A percentile compares a stretch with the other conserved stretches of the same genome.
These are phyloP conservation scores for Pichia deserticola DNA, from an alignment of 805 yeast species.

Conservation along the genomic window DNA sequence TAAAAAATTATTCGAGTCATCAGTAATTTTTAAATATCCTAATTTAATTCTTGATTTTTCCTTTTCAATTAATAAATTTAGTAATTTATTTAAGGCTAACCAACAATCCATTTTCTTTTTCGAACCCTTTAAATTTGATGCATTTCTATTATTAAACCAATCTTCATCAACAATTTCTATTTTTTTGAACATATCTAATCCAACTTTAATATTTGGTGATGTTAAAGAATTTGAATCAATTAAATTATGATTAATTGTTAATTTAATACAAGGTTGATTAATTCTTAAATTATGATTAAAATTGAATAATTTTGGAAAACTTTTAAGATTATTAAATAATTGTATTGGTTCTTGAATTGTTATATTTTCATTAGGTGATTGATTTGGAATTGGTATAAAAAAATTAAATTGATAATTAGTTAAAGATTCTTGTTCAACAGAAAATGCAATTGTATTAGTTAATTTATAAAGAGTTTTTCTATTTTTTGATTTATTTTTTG, in stretches of 20 bases:
- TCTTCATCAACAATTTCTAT: constrained; percentile 8
- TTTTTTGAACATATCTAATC: constrained; percentile 12
- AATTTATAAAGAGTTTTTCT: constrained; percentile 14
- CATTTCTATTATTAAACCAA: constrained; percentile 10
- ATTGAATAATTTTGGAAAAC: constrained; percentile 1
- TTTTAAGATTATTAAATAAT: background rate
- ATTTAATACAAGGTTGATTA: constrained; percentile 11
- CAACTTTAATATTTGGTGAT: constrained; percentile 10
- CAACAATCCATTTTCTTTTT: constrained; percentile 9
- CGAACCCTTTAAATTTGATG: constrained; percentile 4
- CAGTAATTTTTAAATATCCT: constrained; percentile 14
- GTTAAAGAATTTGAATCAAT: constrained; percentile 10
- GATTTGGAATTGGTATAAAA: constrained; percentile 21
- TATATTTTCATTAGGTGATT: constrained; percentile 11
- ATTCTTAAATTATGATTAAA: constrained; percentile 3
- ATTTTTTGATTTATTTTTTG: background rate
- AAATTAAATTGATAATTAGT: constrained; percentile 16
- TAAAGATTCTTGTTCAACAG: constrained; percentile 14
- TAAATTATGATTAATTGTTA: constrained; percentile 14
- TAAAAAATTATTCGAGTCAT: background rate
- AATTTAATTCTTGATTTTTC: constrained; percentile 14
- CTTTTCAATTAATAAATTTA: constrained; percentile 18
- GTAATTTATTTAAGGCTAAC: constrained; percentile 16
- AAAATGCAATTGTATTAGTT: constrained; percentile 17
- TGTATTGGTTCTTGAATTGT: constrained; percentile 14